Conservation (phyloP, 495 filamentous ascomycete species). For the Penicillium diatomitis region DNA sequence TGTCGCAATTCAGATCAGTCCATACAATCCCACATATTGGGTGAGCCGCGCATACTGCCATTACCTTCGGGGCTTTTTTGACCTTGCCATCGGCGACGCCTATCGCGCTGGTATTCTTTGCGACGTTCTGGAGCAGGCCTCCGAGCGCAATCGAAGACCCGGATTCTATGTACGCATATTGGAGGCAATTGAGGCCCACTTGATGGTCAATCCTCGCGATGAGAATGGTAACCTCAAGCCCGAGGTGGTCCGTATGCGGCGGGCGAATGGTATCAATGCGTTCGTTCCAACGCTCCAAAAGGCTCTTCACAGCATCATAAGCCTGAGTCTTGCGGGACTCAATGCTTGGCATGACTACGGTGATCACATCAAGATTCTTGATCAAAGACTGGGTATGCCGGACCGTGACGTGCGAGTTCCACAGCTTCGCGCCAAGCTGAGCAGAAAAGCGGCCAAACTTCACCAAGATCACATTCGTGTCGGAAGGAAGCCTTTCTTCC, state of each 20-base stretch:
- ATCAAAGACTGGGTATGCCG: slow-evolving; percentile 1
- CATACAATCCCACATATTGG: slow-evolving; percentile 66
- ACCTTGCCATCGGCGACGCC: slow-evolving; percentile 73
- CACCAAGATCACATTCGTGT: slow-evolving; percentile 1
- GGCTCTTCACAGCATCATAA: slow-evolving; percentile 18
- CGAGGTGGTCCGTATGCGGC: slow-evolving; percentile 8
- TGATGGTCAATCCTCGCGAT: slow-evolving; percentile 8
- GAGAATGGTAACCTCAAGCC: not conserved
- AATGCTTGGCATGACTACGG: slow-evolving; percentile 21
- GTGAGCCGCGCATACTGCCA: slow-evolving; percentile 61
- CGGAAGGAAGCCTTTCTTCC: slow-evolving; percentile 8
- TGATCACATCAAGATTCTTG: slow-evolving; percentile 7
- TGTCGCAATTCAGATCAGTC: slow-evolving; percentile 29
- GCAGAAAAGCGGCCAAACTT: not conserved
- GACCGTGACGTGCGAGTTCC: slow-evolving; percentile 11
- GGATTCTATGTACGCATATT: slow-evolving; percentile 21
- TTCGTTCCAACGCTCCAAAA: slow-evolving; percentile 19
- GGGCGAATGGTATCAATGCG: slow-evolving; percentile 14
- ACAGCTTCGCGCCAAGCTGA: slow-evolving; percentile 1
- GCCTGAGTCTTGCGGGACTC: slow-evolving; percentile 19
- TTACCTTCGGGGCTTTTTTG: slow-evolving; percentile 63
- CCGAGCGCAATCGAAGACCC: slow-evolving; percentile 9
- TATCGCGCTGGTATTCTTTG: slow-evolving; percentile 68
- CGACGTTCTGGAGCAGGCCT: slow-evolving; percentile 16
- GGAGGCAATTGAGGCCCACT: slow-evolving; percentile 25